phyloP scores from a whole-genome alignment of 768 basidiomycete species.

The Suillus lakei region DNA sequence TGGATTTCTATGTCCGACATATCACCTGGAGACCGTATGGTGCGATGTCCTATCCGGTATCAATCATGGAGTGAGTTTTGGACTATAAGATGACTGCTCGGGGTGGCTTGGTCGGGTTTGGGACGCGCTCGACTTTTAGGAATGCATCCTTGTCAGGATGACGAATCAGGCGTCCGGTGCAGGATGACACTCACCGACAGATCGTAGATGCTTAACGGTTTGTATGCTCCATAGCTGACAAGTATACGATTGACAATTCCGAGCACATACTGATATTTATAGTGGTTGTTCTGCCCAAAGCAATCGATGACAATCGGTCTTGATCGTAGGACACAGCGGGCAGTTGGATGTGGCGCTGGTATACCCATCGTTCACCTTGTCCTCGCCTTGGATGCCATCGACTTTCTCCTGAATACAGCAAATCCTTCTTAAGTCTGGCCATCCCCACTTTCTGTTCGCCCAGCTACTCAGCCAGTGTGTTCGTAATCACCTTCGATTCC shows the following conservation, averaged over 20 bases:
- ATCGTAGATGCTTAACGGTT: not conserved
- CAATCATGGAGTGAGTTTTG: too few species aligned
- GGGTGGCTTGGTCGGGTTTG: not conserved
- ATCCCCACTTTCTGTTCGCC: not conserved
- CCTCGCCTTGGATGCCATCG: not conserved
- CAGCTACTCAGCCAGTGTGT: not conserved
- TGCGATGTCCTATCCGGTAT: too few species aligned
- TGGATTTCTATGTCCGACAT: too few species aligned
- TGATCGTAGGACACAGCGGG: not conserved
- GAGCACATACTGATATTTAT: too few species aligned
- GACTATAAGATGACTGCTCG: too few species aligned
- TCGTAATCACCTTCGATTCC: not conserved
- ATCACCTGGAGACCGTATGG: too few species aligned
- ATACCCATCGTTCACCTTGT: not conserved
- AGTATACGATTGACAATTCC: too few species aligned
- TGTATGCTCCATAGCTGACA: not conserved
- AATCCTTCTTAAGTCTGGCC: not conserved
- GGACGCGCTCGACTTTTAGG: too few species aligned
- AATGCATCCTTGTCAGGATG: too few species aligned
- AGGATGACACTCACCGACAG: too few species aligned
- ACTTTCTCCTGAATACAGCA: not conserved
- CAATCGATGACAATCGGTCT: not conserved
- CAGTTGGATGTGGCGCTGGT: not conserved
- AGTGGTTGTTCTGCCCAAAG: too few species aligned
- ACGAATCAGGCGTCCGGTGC: not conserved